Evolutionary conservation across 192 early-diverging fungal species (phyloP).

Genomic region (Linnemannia hyalina): DNA sequence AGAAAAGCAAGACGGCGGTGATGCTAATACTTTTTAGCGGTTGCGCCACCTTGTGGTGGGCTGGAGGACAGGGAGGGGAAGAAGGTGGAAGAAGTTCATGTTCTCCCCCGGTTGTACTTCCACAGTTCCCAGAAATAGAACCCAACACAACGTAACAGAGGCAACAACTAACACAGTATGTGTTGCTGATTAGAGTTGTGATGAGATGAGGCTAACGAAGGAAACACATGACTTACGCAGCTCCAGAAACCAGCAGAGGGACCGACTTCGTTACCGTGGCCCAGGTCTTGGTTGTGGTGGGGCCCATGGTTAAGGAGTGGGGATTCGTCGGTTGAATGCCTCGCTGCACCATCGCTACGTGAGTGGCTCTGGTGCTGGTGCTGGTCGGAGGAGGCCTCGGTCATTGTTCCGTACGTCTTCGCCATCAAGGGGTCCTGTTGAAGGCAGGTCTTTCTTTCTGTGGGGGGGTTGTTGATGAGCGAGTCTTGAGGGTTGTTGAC

Average conservation of each 20-base stretch:
- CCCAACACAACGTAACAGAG: neutral
- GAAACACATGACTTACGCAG: conserved; percentile 37
- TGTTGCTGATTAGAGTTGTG: neutral
- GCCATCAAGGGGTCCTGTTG: conserved; percentile 28
- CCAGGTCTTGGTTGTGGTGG: conserved; percentile 39
- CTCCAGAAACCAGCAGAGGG: conserved; percentile 55
- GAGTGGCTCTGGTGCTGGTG: neutral
- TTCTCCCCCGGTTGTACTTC: neutral
- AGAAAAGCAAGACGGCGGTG: neutral
- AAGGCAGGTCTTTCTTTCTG: neutral
- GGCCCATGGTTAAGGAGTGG: conserved; percentile 48
- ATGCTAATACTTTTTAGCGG: neutral
- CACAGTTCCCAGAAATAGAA: neutral
- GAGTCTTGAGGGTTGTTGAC: neutral
- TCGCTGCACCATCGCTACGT: neutral
- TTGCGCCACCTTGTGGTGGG: neutral
- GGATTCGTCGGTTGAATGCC: conserved; percentile 42
- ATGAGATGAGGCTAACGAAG: neutral
- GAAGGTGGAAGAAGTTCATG: neutral
- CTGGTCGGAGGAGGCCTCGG: conserved; percentile 20
- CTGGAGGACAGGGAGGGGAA: neutral
- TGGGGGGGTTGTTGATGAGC: neutral
- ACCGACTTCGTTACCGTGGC: conserved; percentile 49
- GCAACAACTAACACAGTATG: neutral
- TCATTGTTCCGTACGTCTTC: conserved; percentile 43